Conservation (phyloP, 2,329 filamentous ascomycete species). For the Hypoxylon sp. region DNA sequence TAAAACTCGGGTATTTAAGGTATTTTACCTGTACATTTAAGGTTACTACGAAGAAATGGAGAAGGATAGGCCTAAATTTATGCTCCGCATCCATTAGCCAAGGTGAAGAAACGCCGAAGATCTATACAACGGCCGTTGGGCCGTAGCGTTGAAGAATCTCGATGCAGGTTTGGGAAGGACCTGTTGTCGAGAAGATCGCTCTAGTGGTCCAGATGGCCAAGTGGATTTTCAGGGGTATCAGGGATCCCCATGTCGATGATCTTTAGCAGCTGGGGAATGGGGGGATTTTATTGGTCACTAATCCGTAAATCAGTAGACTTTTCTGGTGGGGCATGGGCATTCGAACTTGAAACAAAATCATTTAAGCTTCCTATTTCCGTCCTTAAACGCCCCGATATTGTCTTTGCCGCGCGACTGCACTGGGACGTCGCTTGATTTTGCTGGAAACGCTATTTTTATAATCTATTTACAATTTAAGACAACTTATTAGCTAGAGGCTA, state of each 20-base stretch:
- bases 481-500: not conserved
- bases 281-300: conserved; percentile 30
- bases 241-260: conserved; percentile 24
- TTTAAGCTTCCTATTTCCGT: conserved; percentile 31
- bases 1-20: too few relatives aligned
- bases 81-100: conserved; percentile 16
- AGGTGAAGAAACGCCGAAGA: conserved; percentile 12
- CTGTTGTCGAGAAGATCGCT: conserved; percentile 25
- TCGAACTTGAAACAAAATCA: conserved; percentile 36
- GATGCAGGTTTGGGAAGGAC: conserved; percentile 23
- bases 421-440: conserved; percentile 12
- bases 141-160: conserved; percentile 12
- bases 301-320: conserved; percentile 13
- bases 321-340: conserved; percentile 11
- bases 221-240: conserved; percentile 36
- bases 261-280: conserved; percentile 24
- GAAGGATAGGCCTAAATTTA: conserved; percentile 6
- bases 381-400: conserved; percentile 26
- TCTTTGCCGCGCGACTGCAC: conserved; percentile 38
- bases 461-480: not conserved
- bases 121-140: conserved; percentile 15
- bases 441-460: conserved; percentile 26
- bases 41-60: too few relatives aligned
- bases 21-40: too few relatives aligned
- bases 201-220: conserved; percentile 13